phyloP scores from a whole-genome alignment of 2,329 filamentous ascomycete genomes.

The Clonostachys byssicola region DNA sequence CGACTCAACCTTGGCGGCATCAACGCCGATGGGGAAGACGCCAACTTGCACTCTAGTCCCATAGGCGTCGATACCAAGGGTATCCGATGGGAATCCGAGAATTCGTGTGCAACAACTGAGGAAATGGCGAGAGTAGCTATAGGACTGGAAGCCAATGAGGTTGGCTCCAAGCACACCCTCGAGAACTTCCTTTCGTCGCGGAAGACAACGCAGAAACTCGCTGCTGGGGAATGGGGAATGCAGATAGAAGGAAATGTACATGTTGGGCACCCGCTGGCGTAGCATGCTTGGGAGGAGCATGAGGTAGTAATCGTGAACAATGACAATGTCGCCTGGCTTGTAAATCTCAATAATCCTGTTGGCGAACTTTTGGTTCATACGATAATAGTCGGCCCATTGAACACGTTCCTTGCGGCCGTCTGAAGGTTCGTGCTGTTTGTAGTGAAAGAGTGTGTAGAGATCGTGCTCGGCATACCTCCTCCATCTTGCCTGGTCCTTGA shows the following conservation, averaged over 20 bases:
- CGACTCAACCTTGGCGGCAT: slow-evolving; percentile 73
- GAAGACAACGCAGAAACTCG: slow-evolving; percentile 88
- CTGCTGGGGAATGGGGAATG: slow-evolving; percentile 94
- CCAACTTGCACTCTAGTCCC: slow-evolving; percentile 86
- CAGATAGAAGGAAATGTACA: slow-evolving; percentile 92
- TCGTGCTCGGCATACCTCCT: slow-evolving; percentile 87
- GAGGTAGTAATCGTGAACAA: slow-evolving; percentile 93
- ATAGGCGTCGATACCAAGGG: slow-evolving; percentile 81
- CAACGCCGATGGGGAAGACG: slow-evolving; percentile 92
- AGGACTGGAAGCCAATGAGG: slow-evolving; percentile 92
- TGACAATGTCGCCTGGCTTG: slow-evolving; percentile 86
- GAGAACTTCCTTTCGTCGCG: slow-evolving; percentile 82
- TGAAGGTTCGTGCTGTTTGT: slow-evolving; percentile 88
- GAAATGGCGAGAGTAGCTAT: slow-evolving; percentile 93
- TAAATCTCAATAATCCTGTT: slow-evolving; percentile 85
- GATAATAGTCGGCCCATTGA: slow-evolving; percentile 89
- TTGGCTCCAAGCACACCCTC: slow-evolving; percentile 89
- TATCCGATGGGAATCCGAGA: slow-evolving; percentile 83
- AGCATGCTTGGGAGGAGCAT: slow-evolving; percentile 86
- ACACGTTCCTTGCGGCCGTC: slow-evolving; percentile 78
- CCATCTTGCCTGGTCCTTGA: slow-evolving; percentile 85
- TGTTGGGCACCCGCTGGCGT: slow-evolving; percentile 78
- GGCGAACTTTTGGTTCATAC: slow-evolving; percentile 89
- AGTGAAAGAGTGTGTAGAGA: slow-evolving; percentile 90
- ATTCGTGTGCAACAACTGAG: slow-evolving; percentile 90